Evolutionary conservation across 192 early-diverging fungal genomes (phyloP).

Genomic region (Mortierella claussenii): DNA sequence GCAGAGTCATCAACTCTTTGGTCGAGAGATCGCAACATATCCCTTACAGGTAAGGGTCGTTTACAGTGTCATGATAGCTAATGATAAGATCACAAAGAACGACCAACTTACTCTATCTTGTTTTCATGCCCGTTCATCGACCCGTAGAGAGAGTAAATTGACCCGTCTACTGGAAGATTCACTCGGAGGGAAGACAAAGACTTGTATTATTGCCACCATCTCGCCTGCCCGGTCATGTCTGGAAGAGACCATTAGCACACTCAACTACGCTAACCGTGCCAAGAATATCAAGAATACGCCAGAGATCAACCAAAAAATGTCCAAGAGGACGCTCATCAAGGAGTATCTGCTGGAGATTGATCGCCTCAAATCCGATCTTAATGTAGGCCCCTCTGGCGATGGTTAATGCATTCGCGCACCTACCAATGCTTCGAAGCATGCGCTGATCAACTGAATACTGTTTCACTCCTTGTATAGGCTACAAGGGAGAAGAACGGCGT

Average conservation of each 20-base stretch:
- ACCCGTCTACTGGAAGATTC: conserved; percentile 94
- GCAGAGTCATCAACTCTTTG: conserved; percentile 76
- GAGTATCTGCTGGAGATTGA: conserved; percentile 87
- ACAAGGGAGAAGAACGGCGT: conserved; percentile 88
- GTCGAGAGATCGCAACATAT: conserved; percentile 70
- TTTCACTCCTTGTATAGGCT: conserved; percentile 57
- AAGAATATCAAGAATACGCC: conserved; percentile 84
- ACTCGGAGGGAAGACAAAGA: conserved; percentile 88
- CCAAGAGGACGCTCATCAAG: conserved; percentile 82
- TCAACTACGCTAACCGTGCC: conserved; percentile 83
- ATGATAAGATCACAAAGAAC: too few relatives aligned
- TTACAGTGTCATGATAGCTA: too few relatives aligned
- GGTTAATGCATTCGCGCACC: background rate
- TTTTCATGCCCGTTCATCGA: background rate
- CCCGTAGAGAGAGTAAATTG: conserved; percentile 79
- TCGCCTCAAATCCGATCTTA: conserved; percentile 79
- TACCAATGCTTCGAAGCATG: background rate
- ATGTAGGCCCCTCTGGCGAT: conserved; percentile 48
- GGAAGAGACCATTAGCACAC: conserved; percentile 79
- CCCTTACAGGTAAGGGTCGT: conserved; percentile 66
- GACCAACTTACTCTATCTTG: background rate
- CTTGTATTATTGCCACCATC: conserved; percentile 96
- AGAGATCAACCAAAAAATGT: conserved; percentile 81
- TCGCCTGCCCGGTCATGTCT: conserved; percentile 75
- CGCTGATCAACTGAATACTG: background rate